Percentiles rank a stretch among this genome's conserved stretches.
Evolutionary conservation across 202 grass and related monocot genomes (phyloP).

Genomic region (Cymbopogon flexuosus): DNA sequence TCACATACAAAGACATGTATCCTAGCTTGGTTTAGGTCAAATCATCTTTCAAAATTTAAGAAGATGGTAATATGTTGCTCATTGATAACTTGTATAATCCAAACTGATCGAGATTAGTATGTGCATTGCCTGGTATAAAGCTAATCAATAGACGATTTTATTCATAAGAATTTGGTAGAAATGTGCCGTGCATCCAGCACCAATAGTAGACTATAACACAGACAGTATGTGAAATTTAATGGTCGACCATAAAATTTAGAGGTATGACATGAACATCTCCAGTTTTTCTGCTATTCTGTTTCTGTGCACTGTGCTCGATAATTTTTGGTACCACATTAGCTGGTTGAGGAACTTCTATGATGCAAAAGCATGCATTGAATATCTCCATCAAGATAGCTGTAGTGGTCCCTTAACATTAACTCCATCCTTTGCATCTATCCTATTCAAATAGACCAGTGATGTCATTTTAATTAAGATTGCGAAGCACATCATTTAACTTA

Average conservation of each 20-base stretch:
- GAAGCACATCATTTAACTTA: slow-evolving; percentile 34
- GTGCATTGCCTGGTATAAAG: neutral
- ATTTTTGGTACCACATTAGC: slow-evolving; percentile 42
- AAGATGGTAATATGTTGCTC: neutral
- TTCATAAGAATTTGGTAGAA: slow-evolving; percentile 5
- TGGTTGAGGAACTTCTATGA: slow-evolving; percentile 36
- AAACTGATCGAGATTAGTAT: neutral
- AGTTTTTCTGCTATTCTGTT: slow-evolving; percentile 14
- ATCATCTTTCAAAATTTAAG: slow-evolving; percentile 4
- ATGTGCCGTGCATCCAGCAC: neutral
- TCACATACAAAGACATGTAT: neutral
- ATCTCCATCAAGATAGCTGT: slow-evolving; percentile 44
- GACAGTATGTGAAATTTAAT: slow-evolving; percentile 14
- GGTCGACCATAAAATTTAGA: slow-evolving; percentile 18
- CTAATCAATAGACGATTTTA: neutral
- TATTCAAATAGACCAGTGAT: slow-evolving; percentile 41
- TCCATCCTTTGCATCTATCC: slow-evolving; percentile 39
- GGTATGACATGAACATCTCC: neutral
- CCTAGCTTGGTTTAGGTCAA: slow-evolving; percentile 2
- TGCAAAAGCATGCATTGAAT: slow-evolving; percentile 63
- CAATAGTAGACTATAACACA: slow-evolving; percentile 10
- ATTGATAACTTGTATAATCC: neutral
- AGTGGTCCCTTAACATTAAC: slow-evolving; percentile 55
- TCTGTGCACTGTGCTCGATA: slow-evolving; percentile 22
- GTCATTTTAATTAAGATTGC: slow-evolving; percentile 38